phyloP scores from a whole-genome alignment of 805 yeast species.

The Candida boidinii region DNA sequence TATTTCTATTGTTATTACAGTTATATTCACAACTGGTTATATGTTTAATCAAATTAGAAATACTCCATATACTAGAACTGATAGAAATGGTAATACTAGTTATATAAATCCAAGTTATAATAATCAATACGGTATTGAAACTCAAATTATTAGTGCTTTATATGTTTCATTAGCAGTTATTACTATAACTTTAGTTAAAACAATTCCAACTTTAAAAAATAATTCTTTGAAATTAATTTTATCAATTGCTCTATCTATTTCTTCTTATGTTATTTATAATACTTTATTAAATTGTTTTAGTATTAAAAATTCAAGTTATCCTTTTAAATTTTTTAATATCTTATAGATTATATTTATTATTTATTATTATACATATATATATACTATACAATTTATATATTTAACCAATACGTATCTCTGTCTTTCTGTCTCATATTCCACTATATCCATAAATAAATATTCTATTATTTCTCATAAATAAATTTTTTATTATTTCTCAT shows the following conservation, averaged over 20 bases:
- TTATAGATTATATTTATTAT: too few species aligned
- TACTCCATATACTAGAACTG: slow-evolving; percentile 49
- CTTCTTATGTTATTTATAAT: slow-evolving; percentile 53
- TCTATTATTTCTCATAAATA: too few species aligned
- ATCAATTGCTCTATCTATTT: slow-evolving; percentile 32
- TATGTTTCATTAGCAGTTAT: slow-evolving; percentile 63
- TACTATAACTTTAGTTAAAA: slow-evolving; percentile 49
- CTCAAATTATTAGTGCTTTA: slow-evolving; percentile 70
- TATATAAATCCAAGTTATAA: slow-evolving; percentile 54
- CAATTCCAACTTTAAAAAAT: slow-evolving; percentile 41
- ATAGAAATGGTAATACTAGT: slow-evolving; percentile 25
- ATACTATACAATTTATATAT: too few species aligned
- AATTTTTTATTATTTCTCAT: too few species aligned
- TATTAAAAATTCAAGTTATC: slow-evolving; percentile 69
- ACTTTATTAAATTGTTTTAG: slow-evolving; percentile 57
- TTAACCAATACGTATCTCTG: too few species aligned
- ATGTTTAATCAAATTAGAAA: slow-evolving; percentile 88
- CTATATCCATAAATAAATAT: too few species aligned
- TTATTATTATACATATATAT: too few species aligned
- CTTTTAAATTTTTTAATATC: too few species aligned
- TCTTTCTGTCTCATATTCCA: too few species aligned
- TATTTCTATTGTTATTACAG: slow-evolving; percentile 47
- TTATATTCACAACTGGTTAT: slow-evolving; percentile 78
- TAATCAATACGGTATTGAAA: slow-evolving; percentile 77
- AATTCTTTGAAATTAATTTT: slow-evolving; percentile 40